phyloP scores from a whole-genome alignment of 2,329 filamentous ascomycete genomes.

The Alternaria panax region DNA sequence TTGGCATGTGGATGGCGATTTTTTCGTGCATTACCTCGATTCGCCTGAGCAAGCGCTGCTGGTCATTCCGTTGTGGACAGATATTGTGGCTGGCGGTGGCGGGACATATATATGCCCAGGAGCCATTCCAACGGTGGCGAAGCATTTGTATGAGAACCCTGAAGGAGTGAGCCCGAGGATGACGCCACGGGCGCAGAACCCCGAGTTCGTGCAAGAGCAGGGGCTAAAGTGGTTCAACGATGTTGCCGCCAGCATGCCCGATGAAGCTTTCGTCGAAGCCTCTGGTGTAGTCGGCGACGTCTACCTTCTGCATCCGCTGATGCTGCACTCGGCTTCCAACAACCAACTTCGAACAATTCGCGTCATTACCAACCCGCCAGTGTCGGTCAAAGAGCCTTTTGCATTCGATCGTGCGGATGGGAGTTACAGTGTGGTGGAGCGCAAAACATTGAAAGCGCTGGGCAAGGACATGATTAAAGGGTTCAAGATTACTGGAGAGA shows the following conservation, averaged over 20 bases:
- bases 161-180: slow-evolving; percentile 72
- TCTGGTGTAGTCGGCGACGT: slow-evolving; percentile 64
- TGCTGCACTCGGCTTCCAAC: slow-evolving; percentile 64
- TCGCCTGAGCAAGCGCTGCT: slow-evolving; percentile 73
- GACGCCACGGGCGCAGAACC: slow-evolving; percentile 61
- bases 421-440: slow-evolving; percentile 64
- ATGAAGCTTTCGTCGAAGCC: slow-evolving; percentile 61
- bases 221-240: slow-evolving; percentile 57
- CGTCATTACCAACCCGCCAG: slow-evolving; percentile 65
- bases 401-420: slow-evolving; percentile 59
- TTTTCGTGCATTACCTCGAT: slow-evolving; percentile 76
- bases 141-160: slow-evolving; percentile 66
- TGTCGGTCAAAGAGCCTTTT: slow-evolving; percentile 62
- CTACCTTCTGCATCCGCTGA: slow-evolving; percentile 66
- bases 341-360: slow-evolving; percentile 58
- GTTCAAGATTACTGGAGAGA: slow-evolving; percentile 61
- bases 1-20: slow-evolving; percentile 77
- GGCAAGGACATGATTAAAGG: slow-evolving; percentile 57
- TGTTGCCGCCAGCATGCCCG: slow-evolving; percentile 45
- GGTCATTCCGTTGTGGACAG: slow-evolving; percentile 72
- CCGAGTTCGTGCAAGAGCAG: slow-evolving; percentile 54
- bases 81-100: slow-evolving; percentile 67
- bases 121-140: slow-evolving; percentile 65
- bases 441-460: slow-evolving; percentile 61
- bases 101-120: slow-evolving; percentile 70